Evolutionary conservation across 2,329 filamentous ascomycete species (phyloP).

Genomic region (Berkeleyomyces rouxiae): DNA sequence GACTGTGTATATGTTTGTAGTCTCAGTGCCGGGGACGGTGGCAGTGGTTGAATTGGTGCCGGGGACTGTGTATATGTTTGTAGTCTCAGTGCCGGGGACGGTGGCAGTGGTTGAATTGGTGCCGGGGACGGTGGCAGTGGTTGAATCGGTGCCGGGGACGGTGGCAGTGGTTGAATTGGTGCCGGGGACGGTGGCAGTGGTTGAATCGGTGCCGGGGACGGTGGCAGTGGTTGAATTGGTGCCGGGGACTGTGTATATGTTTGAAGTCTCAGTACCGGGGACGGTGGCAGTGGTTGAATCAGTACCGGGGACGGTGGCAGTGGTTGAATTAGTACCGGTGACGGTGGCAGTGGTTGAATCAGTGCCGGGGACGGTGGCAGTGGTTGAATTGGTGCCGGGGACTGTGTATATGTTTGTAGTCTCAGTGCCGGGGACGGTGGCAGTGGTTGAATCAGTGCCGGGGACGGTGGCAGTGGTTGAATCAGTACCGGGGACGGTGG

Average conservation of each 20-base stretch:
- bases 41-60: too few relatives aligned
- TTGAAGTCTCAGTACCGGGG: not conserved
- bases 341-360: not conserved
- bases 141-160: constrained; percentile 22
- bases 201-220: too few relatives aligned
- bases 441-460: constrained; percentile 13
- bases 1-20: too few relatives aligned
- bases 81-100: not conserved
- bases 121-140: constrained; percentile 24
- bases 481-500: too few relatives aligned
- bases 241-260: too few relatives aligned
- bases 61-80: too few relatives aligned
- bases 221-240: too few relatives aligned
- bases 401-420: too few relatives aligned
- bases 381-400: constrained; percentile 21
- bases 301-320: not conserved
- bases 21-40: not conserved
- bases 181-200: not conserved
- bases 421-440: too few relatives aligned
- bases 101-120: not conserved
- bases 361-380: constrained; percentile 22
- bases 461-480: too few relatives aligned
- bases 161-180: constrained; percentile 17
- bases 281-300: not conserved
- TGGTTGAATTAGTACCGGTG: not conserved